phyloP scores from a whole-genome alignment of 1,284 basidiomycete genomes.

The Laetiporus sulphureus region DNA sequence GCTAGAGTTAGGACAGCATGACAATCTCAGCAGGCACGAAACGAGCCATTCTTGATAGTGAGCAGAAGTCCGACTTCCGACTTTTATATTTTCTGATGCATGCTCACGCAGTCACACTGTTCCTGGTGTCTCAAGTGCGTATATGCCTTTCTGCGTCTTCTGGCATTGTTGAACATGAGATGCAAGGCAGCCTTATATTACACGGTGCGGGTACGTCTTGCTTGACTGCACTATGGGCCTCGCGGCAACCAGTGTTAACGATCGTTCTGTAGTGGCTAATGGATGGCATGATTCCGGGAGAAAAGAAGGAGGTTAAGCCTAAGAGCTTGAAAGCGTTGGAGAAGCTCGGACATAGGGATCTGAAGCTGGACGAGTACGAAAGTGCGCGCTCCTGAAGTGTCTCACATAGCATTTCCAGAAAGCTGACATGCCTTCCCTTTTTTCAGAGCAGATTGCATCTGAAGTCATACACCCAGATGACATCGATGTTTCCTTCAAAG shows the following conservation, averaged over 20 bases:
- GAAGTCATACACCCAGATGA: conserved; percentile 86
- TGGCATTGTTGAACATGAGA: conserved; percentile 4
- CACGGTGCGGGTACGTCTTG: conserved; percentile 35
- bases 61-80: conserved; percentile 13
- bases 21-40: conserved; percentile 35
- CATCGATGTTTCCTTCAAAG: conserved; percentile 66
- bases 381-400: conserved; percentile 36
- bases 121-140: conserved; percentile 59
- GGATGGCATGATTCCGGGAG: conserved; percentile 38
- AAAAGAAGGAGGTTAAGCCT: conserved; percentile 56
- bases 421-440: background rate
- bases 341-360: conserved; percentile 62
- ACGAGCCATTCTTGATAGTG: conserved; percentile 42
- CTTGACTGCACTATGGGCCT: background rate
- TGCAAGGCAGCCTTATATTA: conserved; percentile 45
- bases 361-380: conserved; percentile 79
- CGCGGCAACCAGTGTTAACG: background rate
- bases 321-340: conserved; percentile 70
- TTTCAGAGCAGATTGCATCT: conserved; percentile 70
- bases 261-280: conserved; percentile 35
- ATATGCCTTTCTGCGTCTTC: conserved; percentile 13
- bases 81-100: too few species aligned
- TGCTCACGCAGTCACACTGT: conserved; percentile 42
- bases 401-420: too few species aligned
- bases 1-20: too few species aligned